A percentile compares a stretch with the other conserved stretches of the same genome.
Conservation (phyloP, 345 rosid species). For the Kandelia obovata region DNA sequence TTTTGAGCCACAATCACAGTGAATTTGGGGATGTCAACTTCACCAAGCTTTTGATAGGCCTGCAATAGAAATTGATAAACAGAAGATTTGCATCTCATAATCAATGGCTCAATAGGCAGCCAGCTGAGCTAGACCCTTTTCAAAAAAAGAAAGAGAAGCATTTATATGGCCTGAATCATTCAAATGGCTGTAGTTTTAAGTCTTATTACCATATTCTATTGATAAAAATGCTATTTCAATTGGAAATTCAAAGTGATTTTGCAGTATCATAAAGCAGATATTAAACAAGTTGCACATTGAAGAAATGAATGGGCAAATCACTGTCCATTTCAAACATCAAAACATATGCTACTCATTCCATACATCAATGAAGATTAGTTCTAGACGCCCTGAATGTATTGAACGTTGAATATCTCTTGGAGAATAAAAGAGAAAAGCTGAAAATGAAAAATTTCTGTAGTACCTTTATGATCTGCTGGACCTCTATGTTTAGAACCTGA, state of each 20-base stretch:
- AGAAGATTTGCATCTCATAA: background rate
- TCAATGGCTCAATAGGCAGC: background rate
- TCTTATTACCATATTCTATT: background rate
- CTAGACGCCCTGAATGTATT: background rate
- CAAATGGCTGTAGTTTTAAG: background rate
- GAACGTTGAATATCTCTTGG: background rate
- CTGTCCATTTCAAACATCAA: too few relatives aligned
- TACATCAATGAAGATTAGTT: background rate
- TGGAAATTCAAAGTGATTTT: background rate
- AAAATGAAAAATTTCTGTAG: background rate
- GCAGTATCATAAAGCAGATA: too few relatives aligned
- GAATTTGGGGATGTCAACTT: conserved; percentile 58
- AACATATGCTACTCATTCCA: background rate
- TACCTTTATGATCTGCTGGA: conserved; percentile 80
- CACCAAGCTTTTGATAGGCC: conserved; percentile 78
- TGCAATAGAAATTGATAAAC: conserved; percentile 23
- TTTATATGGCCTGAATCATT: background rate
- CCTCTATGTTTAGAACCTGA: conserved; percentile 78
- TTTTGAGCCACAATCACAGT: conserved; percentile 80
- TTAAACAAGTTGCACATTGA: too few relatives aligned
- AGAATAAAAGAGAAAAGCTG: background rate
- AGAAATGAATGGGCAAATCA: too few relatives aligned
- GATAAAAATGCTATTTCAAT: background rate
- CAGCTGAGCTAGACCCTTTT: background rate
- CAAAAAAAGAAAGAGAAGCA: background rate